Evolutionary conservation across 495 filamentous ascomycete genomes (phyloP).

Genomic region (Trichoderma virens): DNA sequence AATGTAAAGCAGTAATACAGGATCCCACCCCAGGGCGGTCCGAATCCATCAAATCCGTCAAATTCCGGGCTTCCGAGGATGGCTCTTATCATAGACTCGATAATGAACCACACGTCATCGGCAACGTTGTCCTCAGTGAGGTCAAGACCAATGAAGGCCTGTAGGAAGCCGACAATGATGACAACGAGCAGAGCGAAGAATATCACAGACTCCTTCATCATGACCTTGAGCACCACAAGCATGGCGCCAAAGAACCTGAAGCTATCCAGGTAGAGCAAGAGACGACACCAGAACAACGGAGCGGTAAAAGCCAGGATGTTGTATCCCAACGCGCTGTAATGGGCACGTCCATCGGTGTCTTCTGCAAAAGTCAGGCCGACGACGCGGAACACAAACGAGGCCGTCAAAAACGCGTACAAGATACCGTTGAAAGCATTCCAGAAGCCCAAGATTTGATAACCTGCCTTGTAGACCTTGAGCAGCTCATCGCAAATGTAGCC

Average conservation of each 20-base stretch:
- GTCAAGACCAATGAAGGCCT: slow-evolving; percentile 93
- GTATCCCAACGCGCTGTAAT: slow-evolving; percentile 76
- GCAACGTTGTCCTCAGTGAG: slow-evolving; percentile 61
- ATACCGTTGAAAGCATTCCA: slow-evolving; percentile 91
- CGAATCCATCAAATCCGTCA: slow-evolving; percentile 69
- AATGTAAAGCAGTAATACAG: slow-evolving; percentile 96
- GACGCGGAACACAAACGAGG: slow-evolving; percentile 70
- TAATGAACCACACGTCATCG: slow-evolving; percentile 57
- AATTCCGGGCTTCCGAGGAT: slow-evolving; percentile 90
- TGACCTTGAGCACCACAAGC: slow-evolving; percentile 93
- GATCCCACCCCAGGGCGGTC: slow-evolving; percentile 73
- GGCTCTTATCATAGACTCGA: slow-evolving; percentile 84
- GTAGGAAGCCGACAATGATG: slow-evolving; percentile 82
- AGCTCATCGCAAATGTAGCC: slow-evolving; percentile 89
- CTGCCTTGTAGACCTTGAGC: slow-evolving; percentile 86
- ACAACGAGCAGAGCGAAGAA: slow-evolving; percentile 92
- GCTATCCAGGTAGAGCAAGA: slow-evolving; percentile 87
- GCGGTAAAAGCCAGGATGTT: slow-evolving; percentile 87
- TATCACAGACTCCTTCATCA: slow-evolving; percentile 98
- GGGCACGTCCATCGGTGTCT: slow-evolving; percentile 42
- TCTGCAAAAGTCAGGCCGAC: slow-evolving; percentile 60
- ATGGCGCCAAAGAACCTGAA: slow-evolving; percentile 97
- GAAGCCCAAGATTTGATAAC: slow-evolving; percentile 78
- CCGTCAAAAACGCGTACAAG: slow-evolving; percentile 67
- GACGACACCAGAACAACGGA: slow-evolving; percentile 93